Evolutionary conservation across 208 protist species (phyloP).

Genomic region (Borovskyia barvae): DNA sequence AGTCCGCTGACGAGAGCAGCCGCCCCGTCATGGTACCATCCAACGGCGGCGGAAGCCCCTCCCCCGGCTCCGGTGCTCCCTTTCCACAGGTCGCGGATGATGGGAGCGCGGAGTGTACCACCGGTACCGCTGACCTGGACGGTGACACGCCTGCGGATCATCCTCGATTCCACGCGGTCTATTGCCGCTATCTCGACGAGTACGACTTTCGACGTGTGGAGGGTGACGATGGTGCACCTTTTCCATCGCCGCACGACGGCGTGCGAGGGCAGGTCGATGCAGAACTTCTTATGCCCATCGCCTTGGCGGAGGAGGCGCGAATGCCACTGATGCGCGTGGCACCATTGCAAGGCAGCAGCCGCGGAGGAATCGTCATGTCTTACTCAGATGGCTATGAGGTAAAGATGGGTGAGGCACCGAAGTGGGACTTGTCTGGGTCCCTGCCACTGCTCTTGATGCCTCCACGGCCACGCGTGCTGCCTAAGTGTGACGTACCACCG

Average conservation of each 20-base stretch:
- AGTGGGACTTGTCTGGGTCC: slow-evolving; percentile 4
- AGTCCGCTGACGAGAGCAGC: too few relatives aligned
- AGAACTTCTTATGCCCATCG: slow-evolving; percentile 12
- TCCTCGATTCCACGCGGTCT: slow-evolving; percentile 11
- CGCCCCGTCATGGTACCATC: too few relatives aligned
- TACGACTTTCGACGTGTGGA: slow-evolving; percentile 13
- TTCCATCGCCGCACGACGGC: slow-evolving; percentile 43
- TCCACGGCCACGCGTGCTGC: neutral
- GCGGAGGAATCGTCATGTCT: slow-evolving; percentile 24
- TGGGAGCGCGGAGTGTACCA: too few relatives aligned
- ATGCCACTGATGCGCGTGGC: slow-evolving; percentile 9
- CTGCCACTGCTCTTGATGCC: slow-evolving; percentile 19
- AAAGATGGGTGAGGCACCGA: slow-evolving; percentile 7
- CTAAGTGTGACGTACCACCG: slow-evolving; percentile 6
- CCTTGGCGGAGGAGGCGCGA: slow-evolving; percentile 11
- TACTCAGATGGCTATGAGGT: slow-evolving; percentile 14
- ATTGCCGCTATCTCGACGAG: slow-evolving; percentile 22
- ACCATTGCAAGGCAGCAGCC: slow-evolving; percentile 15
- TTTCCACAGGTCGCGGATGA: too few relatives aligned
- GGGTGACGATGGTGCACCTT: slow-evolving; percentile 7
- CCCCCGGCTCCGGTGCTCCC: too few relatives aligned
- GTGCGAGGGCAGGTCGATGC: slow-evolving; percentile 27
- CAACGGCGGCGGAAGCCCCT: too few relatives aligned
- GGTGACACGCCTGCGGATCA: slow-evolving; percentile 1
- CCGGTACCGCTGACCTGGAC: neutral